Conservation (phyloP, 352 stramenopile genomes). For the Hyaloperonospora brassicae region DNA sequence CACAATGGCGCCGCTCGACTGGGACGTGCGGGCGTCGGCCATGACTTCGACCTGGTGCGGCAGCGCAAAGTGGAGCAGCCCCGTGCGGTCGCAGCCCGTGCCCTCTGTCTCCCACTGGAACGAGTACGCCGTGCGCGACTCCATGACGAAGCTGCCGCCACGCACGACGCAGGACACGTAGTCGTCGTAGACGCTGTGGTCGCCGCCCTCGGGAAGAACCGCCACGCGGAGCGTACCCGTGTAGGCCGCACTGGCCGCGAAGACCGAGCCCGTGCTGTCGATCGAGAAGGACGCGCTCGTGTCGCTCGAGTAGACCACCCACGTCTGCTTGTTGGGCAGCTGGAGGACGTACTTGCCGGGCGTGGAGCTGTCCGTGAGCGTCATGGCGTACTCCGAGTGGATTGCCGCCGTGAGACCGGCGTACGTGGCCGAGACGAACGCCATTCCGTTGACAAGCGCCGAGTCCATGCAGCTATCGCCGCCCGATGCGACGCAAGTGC, state of each 20-base stretch:
- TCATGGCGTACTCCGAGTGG: slow-evolving; percentile 42
- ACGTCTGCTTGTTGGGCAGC: slow-evolving; percentile 61
- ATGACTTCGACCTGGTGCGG: slow-evolving; percentile 57
- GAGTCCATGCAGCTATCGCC: slow-evolving; percentile 46
- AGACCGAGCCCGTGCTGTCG: slow-evolving; percentile 29
- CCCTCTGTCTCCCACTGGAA: slow-evolving; percentile 59
- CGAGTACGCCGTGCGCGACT: slow-evolving; percentile 53
- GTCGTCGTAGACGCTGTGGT: slow-evolving; percentile 43
- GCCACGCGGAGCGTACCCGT: slow-evolving; percentile 54
- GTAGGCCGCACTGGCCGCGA: slow-evolving; percentile 37
- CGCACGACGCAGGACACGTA: slow-evolving; percentile 54
- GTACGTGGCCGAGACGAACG: slow-evolving; percentile 64
- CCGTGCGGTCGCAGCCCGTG: slow-evolving; percentile 31
- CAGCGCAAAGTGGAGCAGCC: slow-evolving; percentile 65
- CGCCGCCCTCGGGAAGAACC: slow-evolving; percentile 34
- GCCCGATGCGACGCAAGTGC: slow-evolving; percentile 33
- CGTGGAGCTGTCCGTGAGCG: slow-evolving; percentile 29
- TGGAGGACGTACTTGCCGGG: slow-evolving; percentile 54
- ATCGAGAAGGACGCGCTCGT: slow-evolving; percentile 36
- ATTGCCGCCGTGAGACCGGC: slow-evolving; percentile 44
- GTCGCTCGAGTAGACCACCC: slow-evolving; percentile 58
- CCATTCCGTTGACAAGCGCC: slow-evolving; percentile 64
- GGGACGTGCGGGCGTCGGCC: slow-evolving; percentile 2
- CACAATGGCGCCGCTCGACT: slow-evolving; percentile 28
- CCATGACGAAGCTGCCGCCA: slow-evolving; percentile 37